Evolutionary conservation across 176 grass and related monocot genomes (phyloP).

Genomic region (Juncus inflexus): DNA sequence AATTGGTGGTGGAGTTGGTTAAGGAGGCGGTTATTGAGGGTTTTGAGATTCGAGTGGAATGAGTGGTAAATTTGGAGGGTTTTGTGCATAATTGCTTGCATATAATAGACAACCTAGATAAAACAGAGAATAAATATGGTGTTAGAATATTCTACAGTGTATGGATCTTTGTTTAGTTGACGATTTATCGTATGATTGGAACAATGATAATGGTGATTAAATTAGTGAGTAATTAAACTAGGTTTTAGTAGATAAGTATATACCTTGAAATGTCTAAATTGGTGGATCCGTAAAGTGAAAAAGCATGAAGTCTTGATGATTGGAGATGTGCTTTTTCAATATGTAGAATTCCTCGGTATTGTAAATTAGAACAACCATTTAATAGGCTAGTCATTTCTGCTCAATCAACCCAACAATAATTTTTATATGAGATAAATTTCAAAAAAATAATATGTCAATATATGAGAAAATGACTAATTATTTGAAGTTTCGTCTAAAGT

Average conservation of each 20-base stretch:
- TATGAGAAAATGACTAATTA: too few species aligned
- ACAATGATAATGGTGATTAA: constrained; percentile 9
- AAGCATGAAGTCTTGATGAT: constrained; percentile 30
- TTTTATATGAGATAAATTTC: too few species aligned
- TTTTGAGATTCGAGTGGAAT: constrained; percentile 22
- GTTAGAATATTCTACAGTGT: constrained; percentile 19
- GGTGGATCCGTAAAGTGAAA: constrained; percentile 36
- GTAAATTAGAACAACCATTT: constrained; percentile 43
- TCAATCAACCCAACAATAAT: too few species aligned
- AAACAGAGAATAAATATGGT: constrained; percentile 1
- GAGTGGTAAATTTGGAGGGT: constrained; percentile 17
- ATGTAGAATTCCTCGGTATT: constrained; percentile 30
- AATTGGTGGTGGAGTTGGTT: constrained; percentile 32
- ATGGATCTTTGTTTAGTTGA: too few species aligned
- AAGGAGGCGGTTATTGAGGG: constrained; percentile 28
- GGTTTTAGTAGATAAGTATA: not conserved
- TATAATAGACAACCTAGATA: constrained; percentile 36
- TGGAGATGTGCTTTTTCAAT: constrained; percentile 46
- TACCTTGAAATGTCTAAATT: constrained; percentile 61
- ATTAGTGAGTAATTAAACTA: not conserved
- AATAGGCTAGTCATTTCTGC: constrained; percentile 43
- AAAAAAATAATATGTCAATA: too few species aligned
- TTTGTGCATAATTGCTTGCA: constrained; percentile 31
- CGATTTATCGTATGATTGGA: too few species aligned
- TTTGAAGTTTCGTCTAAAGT: too few species aligned